Evolutionary conservation across 192 early-diverging fungal genomes (phyloP).

Genomic region (Coemansia sp.): DNA sequence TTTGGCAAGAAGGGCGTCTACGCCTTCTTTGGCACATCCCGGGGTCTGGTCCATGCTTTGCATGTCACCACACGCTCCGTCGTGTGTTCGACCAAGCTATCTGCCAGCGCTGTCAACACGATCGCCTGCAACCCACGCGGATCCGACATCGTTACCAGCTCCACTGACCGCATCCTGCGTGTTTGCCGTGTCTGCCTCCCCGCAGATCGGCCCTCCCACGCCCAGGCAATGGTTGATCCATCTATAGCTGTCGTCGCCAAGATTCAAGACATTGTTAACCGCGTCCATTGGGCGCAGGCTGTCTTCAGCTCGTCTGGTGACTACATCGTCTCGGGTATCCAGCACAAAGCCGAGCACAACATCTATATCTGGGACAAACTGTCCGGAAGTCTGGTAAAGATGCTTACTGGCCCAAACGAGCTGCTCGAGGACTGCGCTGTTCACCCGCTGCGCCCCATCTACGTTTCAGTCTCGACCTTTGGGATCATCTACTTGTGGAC

Average conservation of each 20-base stretch:
- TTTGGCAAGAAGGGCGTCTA: conserved; percentile 55
- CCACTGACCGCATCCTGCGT: conserved; percentile 77
- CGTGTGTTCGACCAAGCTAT: conserved; percentile 38
- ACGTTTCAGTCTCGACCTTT: conserved; percentile 77
- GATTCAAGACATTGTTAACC: conserved; percentile 90
- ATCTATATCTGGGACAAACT: conserved; percentile 94
- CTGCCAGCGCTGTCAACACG: conserved; percentile 33
- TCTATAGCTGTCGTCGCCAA: conserved; percentile 58
- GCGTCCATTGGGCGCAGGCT: conserved; percentile 84
- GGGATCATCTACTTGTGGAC: conserved; percentile 92
- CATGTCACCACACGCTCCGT: conserved; percentile 19
- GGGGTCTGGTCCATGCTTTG: conserved; percentile 46
- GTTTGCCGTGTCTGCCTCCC: conserved; percentile 57
- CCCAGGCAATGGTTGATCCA: conserved; percentile 16
- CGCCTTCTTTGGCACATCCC: conserved; percentile 34
- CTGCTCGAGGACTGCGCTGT: conserved; percentile 74
- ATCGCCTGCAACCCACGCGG: conserved; percentile 46
- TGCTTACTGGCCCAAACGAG: conserved; percentile 87
- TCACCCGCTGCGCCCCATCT: conserved; percentile 84
- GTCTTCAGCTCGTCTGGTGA: conserved; percentile 88
- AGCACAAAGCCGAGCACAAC: conserved; percentile 85
- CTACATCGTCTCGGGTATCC: conserved; percentile 81
- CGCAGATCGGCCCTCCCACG: conserved; percentile 8
- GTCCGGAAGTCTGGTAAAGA: conserved; percentile 79
- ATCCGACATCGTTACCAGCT: conserved; percentile 74